Evolutionary conservation across 257 asterid genomes (phyloP).

Genomic region (Sherardia arvensis): DNA sequence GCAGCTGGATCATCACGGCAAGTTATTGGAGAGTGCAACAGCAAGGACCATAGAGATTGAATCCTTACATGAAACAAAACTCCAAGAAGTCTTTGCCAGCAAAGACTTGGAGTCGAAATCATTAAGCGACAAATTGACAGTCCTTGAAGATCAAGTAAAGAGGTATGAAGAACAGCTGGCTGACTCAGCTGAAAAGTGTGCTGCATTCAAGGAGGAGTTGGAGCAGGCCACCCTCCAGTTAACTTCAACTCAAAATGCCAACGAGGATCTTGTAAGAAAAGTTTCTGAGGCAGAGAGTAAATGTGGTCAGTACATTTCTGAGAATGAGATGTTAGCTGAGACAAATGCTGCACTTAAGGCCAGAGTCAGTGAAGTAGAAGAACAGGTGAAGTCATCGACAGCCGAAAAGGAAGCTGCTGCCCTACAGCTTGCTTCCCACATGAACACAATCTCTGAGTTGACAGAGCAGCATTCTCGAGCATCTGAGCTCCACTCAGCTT

Average conservation of each 20-base stretch:
- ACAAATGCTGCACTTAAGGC: slow-evolving; percentile 40
- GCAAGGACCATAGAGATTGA: slow-evolving; percentile 51
- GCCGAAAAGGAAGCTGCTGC: slow-evolving; percentile 48
- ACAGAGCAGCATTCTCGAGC: slow-evolving; percentile 54
- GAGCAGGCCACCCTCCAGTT: slow-evolving; percentile 45
- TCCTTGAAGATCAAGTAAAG: slow-evolving; percentile 56
- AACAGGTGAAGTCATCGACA: slow-evolving; percentile 23
- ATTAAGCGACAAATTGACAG: slow-evolving; percentile 43
- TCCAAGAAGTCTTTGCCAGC: slow-evolving; percentile 53
- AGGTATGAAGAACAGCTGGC: slow-evolving; percentile 49
- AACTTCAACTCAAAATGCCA: slow-evolving; percentile 46
- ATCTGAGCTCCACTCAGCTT: slow-evolving; percentile 45
- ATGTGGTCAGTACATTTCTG: slow-evolving; percentile 39
- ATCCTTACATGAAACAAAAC: slow-evolving; percentile 49
- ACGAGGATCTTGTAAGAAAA: slow-evolving; percentile 40
- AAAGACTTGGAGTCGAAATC: slow-evolving; percentile 64
- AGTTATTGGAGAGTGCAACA: slow-evolving; percentile 45
- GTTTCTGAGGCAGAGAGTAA: slow-evolving; percentile 54
- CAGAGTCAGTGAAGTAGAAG: slow-evolving; percentile 53
- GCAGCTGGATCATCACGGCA: slow-evolving; percentile 50
- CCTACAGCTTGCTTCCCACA: slow-evolving; percentile 53
- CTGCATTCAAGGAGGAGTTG: slow-evolving; percentile 42
- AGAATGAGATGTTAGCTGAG: slow-evolving; percentile 49
- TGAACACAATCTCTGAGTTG: slow-evolving; percentile 49
- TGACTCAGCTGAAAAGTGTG: slow-evolving; percentile 47